These are phyloP conservation scores for Oryza rufipogon DNA, from an alignment of 176 grass and related monocot species.

Conservation along the genomic window DNA sequence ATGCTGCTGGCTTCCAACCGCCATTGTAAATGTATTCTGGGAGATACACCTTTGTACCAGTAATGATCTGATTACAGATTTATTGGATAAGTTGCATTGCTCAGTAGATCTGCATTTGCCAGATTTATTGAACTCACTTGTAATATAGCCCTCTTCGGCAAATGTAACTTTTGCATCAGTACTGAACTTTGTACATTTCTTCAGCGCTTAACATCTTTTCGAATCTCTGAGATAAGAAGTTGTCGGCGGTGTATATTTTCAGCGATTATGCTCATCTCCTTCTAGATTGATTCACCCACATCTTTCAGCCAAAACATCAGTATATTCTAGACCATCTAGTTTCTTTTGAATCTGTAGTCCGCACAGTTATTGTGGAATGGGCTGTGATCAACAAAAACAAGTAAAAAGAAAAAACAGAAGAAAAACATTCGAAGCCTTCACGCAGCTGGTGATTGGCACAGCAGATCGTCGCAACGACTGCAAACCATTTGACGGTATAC, in stretches of 20 bases:
- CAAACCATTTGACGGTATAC: not conserved
- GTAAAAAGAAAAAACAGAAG: not conserved
- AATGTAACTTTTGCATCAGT: constrained; percentile 42
- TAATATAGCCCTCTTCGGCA: constrained; percentile 22
- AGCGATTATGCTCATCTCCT: not conserved
- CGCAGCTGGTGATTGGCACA: not conserved
- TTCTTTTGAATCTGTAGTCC: not conserved
- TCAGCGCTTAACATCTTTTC: not conserved
- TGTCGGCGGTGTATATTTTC: not conserved
- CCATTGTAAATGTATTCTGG: constrained; percentile 50
- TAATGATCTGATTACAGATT: constrained; percentile 38
- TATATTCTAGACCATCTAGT: not conserved
- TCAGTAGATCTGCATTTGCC: constrained; percentile 30
- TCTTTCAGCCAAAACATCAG: not conserved
- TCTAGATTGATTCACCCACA: not conserved
- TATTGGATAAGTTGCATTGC: constrained; percentile 26
- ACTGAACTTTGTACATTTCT: constrained; percentile 18
- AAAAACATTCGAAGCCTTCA: not conserved
- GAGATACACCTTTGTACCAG: constrained; percentile 25
- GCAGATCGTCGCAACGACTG: not conserved
- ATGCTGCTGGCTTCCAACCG: constrained; percentile 7
- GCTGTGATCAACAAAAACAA: not conserved
- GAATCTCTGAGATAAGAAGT: not conserved
- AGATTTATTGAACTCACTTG: constrained; percentile 40
- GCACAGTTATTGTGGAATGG: not conserved